Conservation (phyloP, 306 rosid genomes). For the Crataegus laevigata region DNA sequence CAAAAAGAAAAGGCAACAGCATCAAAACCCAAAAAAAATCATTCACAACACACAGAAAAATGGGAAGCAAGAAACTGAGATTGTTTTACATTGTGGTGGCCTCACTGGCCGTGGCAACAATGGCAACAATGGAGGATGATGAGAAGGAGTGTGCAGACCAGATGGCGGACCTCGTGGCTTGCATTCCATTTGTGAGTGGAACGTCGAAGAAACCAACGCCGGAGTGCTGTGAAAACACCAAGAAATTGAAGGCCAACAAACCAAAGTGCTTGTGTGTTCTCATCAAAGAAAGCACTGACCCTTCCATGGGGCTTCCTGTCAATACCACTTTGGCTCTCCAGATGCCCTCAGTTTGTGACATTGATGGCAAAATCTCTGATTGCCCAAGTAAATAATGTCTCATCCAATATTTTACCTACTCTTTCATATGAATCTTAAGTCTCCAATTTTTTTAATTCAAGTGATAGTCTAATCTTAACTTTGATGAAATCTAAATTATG, state of each 20-base stretch:
- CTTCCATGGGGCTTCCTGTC: conserved; percentile 22
- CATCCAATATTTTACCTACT: neutral
- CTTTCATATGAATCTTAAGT: too few relatives aligned
- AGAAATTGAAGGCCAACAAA: conserved; percentile 13
- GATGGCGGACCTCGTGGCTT: conserved; percentile 12
- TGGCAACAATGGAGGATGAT: conserved; percentile 12
- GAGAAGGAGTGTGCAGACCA: conserved; percentile 13
- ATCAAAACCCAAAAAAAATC: too few relatives aligned
- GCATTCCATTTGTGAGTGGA: conserved; percentile 20
- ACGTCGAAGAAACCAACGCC: conserved; percentile 10
- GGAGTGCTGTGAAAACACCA: conserved; percentile 12
- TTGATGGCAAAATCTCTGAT: conserved; percentile 24
- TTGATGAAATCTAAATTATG: too few relatives aligned
- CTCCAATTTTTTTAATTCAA: too few relatives aligned
- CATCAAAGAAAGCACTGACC: conserved; percentile 22
- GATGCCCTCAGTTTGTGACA: conserved; percentile 19
- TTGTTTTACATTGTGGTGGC: conserved; percentile 8
- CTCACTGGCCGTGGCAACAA: conserved; percentile 1
- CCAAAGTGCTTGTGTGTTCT: conserved; percentile 25
- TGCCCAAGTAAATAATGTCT: conserved; percentile 11
- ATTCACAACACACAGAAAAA: neutral
- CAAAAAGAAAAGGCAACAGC: neutral
- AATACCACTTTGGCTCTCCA: conserved; percentile 19
- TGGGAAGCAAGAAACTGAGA: neutral
- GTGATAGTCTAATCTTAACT: too few relatives aligned